Conservation (phyloP, 495 filamentous ascomycete species). For the Hapsidospora chrysogenum region DNA sequence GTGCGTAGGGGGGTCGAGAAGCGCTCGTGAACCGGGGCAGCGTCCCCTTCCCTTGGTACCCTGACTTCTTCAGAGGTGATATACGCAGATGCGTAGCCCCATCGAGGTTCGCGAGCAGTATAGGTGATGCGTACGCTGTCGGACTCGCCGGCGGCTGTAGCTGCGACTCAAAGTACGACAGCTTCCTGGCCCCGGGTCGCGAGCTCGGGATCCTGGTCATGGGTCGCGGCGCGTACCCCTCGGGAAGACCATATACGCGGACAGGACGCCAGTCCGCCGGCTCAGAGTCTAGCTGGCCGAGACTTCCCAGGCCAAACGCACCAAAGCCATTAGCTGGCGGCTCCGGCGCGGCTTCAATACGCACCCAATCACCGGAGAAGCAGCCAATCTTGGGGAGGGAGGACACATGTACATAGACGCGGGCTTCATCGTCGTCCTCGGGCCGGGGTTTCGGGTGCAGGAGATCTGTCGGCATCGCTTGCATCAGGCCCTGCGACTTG, state of each 20-base stretch:
- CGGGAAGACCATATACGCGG: constrained; percentile 74
- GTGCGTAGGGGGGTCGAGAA: constrained; percentile 65
- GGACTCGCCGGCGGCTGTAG: constrained; percentile 32
- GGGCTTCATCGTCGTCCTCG: constrained; percentile 72
- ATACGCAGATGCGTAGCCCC: constrained; percentile 57
- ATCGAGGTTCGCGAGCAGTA: constrained; percentile 72
- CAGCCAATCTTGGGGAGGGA: constrained; percentile 77
- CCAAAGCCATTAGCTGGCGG: constrained; percentile 41
- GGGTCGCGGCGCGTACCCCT: constrained; percentile 39
- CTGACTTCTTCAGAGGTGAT: constrained; percentile 38
- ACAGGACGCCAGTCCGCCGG: constrained; percentile 51
- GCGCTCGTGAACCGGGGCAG: constrained; percentile 34
- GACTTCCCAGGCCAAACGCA: constrained; percentile 36
- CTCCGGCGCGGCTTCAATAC: constrained; percentile 55
- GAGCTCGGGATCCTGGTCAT: constrained; percentile 33
- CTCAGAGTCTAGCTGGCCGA: constrained; percentile 25
- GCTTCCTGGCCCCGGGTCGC: constrained; percentile 28
- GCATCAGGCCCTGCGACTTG: constrained; percentile 60
- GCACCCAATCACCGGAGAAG: constrained; percentile 97
- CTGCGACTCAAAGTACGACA: constrained; percentile 39
- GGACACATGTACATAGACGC: constrained; percentile 75
- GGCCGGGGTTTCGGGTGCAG: constrained; percentile 63
- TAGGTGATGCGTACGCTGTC: constrained; percentile 63
- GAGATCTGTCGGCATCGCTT: constrained; percentile 55
- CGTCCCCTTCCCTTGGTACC: constrained; percentile 18